These are phyloP conservation scores for Eimeria praecox DNA, from an alignment of 169 alveolate species.

Conservation along the genomic window DNA sequence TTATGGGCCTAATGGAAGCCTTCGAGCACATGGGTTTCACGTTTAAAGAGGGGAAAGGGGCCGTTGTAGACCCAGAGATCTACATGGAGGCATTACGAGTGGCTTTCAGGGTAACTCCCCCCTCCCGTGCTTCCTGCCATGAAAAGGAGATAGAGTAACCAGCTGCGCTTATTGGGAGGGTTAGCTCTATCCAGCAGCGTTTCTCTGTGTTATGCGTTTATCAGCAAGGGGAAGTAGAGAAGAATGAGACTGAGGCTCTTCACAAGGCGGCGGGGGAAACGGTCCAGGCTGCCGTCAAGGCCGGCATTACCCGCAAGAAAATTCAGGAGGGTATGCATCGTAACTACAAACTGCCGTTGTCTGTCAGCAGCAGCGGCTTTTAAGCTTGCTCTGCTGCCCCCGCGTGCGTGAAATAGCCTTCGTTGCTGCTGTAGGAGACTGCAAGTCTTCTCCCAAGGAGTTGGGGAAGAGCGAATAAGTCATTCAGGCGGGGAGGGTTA, in stretches of 20 bases:
- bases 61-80: constrained; percentile 90
- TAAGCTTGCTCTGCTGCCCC: not conserved
- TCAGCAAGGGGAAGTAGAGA: constrained; percentile 79
- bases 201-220: not conserved
- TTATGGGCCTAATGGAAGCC: constrained; percentile 91
- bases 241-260: constrained; percentile 71
- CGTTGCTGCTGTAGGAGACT: not conserved
- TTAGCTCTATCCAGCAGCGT: not conserved
- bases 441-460: not conserved
- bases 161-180: not conserved
- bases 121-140: not conserved
- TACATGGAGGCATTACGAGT: constrained; percentile 90
- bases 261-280: constrained; percentile 75
- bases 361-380: not conserved
- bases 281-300: constrained; percentile 77
- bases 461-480: not conserved
- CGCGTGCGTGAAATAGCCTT: not conserved
- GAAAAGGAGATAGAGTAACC: not conserved
- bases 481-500: not conserved
- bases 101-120: constrained; percentile 82
- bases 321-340: constrained; percentile 66
- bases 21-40: constrained; percentile 93
- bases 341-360: no score
- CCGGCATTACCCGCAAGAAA: constrained; percentile 68
- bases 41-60: constrained; percentile 85